Percentiles rank a stretch among this genome's conserved stretches.
Conservation (phyloP, 2,329 filamentous ascomycete genomes). For the Penicillium nordicum region DNA sequence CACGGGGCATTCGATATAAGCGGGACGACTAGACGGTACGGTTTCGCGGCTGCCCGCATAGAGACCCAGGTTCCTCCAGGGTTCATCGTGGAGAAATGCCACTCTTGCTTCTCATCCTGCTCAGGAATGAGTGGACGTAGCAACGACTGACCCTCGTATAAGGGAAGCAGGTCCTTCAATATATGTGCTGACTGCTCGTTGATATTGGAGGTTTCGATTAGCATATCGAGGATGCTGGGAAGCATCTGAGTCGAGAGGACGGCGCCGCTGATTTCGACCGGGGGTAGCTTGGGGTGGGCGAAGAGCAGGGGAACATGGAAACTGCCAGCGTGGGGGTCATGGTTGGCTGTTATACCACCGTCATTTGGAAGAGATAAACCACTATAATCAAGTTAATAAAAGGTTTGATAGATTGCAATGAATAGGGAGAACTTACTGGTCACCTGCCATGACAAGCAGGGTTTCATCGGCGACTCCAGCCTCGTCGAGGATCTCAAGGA, state of each 20-base stretch:
- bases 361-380: conserved; percentile 28
- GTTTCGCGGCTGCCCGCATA: conserved; percentile 74
- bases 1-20: conserved; percentile 66
- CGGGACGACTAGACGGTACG: conserved; percentile 65
- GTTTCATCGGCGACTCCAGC: conserved; percentile 30
- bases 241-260: conserved; percentile 37
- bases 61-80: conserved; percentile 50
- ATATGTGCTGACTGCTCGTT: conserved; percentile 31
- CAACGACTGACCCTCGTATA: conserved; percentile 49
- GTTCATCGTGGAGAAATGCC: conserved; percentile 38
- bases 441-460: conserved; percentile 29
- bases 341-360: conserved; percentile 26
- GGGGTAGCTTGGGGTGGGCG: conserved; percentile 25
- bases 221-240: conserved; percentile 48
- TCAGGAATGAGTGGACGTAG: conserved; percentile 40
- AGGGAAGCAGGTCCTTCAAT: conserved; percentile 40
- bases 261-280: conserved; percentile 20
- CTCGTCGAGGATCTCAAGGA: conserved; percentile 28
- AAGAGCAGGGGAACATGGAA: conserved; percentile 29
- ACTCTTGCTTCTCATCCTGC: conserved; percentile 33
- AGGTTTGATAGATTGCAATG: no score
- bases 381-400: conserved; percentile 3
- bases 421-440: conserved; percentile 18
- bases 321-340: conserved; percentile 26
- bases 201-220: conserved; percentile 43